Conservation (phyloP, 768 basidiomycete species). For the Kockovaella imperatae region DNA sequence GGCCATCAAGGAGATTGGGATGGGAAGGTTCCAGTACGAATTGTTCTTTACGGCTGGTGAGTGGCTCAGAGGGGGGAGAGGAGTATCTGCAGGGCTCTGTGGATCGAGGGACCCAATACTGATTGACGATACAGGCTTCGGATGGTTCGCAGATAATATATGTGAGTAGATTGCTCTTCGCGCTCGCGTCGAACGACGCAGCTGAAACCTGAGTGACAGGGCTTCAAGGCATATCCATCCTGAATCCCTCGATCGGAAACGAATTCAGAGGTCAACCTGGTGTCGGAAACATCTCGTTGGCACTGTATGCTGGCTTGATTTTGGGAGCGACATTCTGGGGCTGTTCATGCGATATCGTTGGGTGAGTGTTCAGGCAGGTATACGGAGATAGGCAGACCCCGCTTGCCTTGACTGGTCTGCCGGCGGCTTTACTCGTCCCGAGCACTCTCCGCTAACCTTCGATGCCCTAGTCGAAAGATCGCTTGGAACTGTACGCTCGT, state of each 20-base stretch:
- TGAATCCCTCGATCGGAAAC: constrained; percentile 54
- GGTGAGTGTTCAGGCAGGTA: constrained; percentile 11
- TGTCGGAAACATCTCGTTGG: constrained; percentile 4
- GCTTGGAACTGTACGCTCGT: constrained; percentile 63
- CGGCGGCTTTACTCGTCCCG: no score
- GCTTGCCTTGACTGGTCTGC: no score
- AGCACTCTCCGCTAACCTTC: no score
- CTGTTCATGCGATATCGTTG: constrained; percentile 10
- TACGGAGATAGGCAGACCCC: no score
- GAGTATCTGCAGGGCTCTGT: no score
- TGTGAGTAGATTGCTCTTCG: constrained; percentile 36
- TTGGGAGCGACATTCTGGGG: constrained; percentile 18
- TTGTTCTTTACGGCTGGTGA: constrained; percentile 18
- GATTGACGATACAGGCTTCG: constrained; percentile 3
- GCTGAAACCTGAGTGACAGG: constrained; percentile 1
- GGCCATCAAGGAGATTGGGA: constrained; percentile 19
- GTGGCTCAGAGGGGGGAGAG: no score
- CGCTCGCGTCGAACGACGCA: not conserved
- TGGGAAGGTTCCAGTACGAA: constrained; percentile 20
- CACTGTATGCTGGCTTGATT: constrained; percentile 14
- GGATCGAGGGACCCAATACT: no score
- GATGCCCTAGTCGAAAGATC: constrained; percentile 46
- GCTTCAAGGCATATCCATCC: constrained; percentile 45
- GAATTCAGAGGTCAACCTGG: constrained; percentile 8
- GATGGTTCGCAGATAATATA: constrained; percentile 23